Base-by-base conservation (phyloP, 306 rosid genomes). In the Fragaria ananassa region DNA sequence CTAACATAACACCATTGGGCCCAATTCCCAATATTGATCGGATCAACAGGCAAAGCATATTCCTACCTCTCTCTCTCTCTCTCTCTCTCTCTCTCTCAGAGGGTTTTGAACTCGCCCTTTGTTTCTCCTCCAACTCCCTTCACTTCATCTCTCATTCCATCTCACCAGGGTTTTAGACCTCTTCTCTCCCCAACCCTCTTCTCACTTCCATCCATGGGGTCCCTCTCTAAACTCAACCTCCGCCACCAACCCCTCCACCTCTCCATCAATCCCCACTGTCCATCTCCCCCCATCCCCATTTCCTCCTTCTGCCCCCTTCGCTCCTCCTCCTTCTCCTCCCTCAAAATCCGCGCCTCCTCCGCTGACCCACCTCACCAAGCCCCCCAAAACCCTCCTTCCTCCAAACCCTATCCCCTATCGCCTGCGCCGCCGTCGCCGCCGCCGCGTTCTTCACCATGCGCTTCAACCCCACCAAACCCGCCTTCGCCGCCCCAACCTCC, bases 361-460 rank as follows among this genome's bases (percentile, higher is more conserved):
- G 69, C 80, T 68, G 46, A 71, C 68, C 64, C 75, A n/a, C 67
- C 78, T 70, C 58, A 3, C 9, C 75, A 37, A 13, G 12, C 64
- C 76, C 82, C 82, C 10, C 51, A 54, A 72, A 71, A 84, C 77
- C 88, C 42, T 83, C 79, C 4, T 45, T 76, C 6, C 77, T 79
- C 79, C 68, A 71, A 89, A 76, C 85, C 74, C 82, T 82, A 56
- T 56, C 53, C 86, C 86, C 87, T 50, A 7, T 83, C n/a, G 77
- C 91, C 47, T 81, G 85, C 85, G 42, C 83, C 82, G 78, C 87
- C 56, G 8, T 88, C 4, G 82, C 88, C n/a, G 86, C 91, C 15
- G 81, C 91, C 35, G 87, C 88, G 19, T 70, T 95, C 41, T 84
- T 87, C 89, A 51, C 86, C 65, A 65, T 70, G 78, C 92, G 93